Base-by-base conservation (phyloP, 345 rosid species). In the Anastatica hierochuntica region DNA sequence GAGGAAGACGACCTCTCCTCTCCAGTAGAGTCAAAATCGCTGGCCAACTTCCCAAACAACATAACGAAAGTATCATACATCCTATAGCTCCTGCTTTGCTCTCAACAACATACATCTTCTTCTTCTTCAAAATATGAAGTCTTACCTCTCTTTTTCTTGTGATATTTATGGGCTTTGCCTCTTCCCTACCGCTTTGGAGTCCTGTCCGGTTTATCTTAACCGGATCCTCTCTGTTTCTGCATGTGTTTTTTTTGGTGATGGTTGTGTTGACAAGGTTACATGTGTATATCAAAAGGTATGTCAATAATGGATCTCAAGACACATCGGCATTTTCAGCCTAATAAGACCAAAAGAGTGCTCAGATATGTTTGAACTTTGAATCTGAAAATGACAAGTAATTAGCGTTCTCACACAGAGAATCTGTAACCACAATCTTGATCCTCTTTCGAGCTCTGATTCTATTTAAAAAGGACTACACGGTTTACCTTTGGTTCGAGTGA, bases 31-130 rank as follows among this genome's bases (percentile, higher is more conserved):
- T 81, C 59, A 90, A 36, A 55, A 90, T 8, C 27, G 90, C 95
- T 16, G 95, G 97, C 94, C 95, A 90, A 48, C 88, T 90, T 5
- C 97, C 97, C 47, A 90, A 50, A 56, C 79, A 80, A 58, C 80
- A 58, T 27, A 90, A 71, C 4, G 94, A 68, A 4, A 86, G 70
- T 42, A 90, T 66, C 95, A 90, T 86, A 40, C 97, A 86, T 47
- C 52, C 75, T 58, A 90, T 82, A 41, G 97, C 95, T 24, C 85
- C 95, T 57, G 67, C 79, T 78, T 86, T 90, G 83, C 88, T 86
- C 68, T 82, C 88, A 60, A 90, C 80, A 35, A 80, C 10, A 76
- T 72, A 86, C 84, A 90, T 84, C 19, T 35, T 44, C 34, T 40
- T 39, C 43, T 62, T 61, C 37, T 61, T 16, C 6, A 29, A 36